Conservation (phyloP, 2,329 filamentous ascomycete species). For the Ustilaginoidea virens region DNA sequence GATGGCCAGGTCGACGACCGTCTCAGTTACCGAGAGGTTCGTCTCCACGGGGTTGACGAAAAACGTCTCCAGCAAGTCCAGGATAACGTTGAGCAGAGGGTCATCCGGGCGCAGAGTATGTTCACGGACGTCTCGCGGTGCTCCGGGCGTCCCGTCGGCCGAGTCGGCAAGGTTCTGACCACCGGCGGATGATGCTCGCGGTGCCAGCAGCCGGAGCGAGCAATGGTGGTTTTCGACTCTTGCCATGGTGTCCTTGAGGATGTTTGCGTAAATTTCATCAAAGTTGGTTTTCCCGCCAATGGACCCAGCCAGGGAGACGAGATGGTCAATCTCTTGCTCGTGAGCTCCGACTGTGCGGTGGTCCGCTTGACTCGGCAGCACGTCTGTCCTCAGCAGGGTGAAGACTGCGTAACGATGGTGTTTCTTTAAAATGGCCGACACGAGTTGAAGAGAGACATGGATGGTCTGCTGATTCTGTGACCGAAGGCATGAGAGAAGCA, state of each 20-base stretch:
- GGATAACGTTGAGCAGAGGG: slow-evolving; percentile 46
- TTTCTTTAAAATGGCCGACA: slow-evolving; percentile 71
- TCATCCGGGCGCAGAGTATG: slow-evolving; percentile 49
- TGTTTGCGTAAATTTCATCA: slow-evolving; percentile 55
- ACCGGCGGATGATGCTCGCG: slow-evolving; percentile 40
- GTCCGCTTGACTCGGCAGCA: slow-evolving; percentile 34
- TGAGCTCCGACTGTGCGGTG: slow-evolving; percentile 59
- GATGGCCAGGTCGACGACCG: slow-evolving; percentile 64
- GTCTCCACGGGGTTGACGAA: slow-evolving; percentile 84
- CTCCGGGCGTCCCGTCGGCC: slow-evolving; percentile 40
- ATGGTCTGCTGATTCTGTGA: slow-evolving; percentile 83
- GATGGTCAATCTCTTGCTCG: slow-evolving; percentile 56
- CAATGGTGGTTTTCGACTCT: slow-evolving; percentile 60
- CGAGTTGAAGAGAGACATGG: slow-evolving; percentile 71
- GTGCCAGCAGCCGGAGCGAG: slow-evolving; percentile 51
- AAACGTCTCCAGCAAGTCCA: slow-evolving; percentile 62
- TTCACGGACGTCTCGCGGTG: slow-evolving; percentile 41
- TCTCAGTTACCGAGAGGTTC: slow-evolving; percentile 76
- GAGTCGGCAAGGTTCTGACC: slow-evolving; percentile 40
- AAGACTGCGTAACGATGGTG: slow-evolving; percentile 78
- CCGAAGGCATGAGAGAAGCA: slow-evolving; percentile 70
- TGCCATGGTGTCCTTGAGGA: slow-evolving; percentile 55
- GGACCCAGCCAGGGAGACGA: slow-evolving; percentile 52
- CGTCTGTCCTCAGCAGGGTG: slow-evolving; percentile 55
- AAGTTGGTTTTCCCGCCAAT: slow-evolving; percentile 56